These are phyloP conservation scores for Sicyos edulis DNA, from an alignment of 306 rosid species.

Conservation along the genomic window DNA sequence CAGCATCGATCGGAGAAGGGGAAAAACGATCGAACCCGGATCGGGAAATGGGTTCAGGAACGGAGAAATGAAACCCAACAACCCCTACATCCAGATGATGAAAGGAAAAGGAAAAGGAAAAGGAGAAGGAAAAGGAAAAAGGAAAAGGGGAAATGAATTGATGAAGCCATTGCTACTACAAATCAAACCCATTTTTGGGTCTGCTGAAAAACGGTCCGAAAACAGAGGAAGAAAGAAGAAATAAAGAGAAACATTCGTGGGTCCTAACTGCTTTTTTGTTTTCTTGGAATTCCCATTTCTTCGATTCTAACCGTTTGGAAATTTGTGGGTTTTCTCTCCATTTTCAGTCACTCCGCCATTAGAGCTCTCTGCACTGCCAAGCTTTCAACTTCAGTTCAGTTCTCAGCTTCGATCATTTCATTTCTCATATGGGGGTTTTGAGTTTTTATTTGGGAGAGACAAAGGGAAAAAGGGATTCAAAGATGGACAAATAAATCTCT, in stretches of 20 bases:
- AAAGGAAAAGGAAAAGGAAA: no score
- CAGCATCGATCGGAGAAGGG: slow-evolving; percentile 29
- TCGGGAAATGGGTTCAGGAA: slow-evolving; percentile 31
- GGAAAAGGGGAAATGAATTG: not conserved
- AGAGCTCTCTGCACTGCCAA: not conserved
- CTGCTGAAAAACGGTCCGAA: slow-evolving; percentile 41
- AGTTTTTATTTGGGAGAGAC: not conserved
- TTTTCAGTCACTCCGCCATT: slow-evolving; percentile 4
- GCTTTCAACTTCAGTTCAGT: not conserved
- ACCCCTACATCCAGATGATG: slow-evolving; percentile 31
- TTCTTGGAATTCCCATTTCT: slow-evolving; percentile 23
- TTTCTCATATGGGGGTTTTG: not conserved
- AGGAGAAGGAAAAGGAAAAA: not conserved
- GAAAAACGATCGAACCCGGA: slow-evolving; percentile 4
- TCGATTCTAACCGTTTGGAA: slow-evolving; percentile 40
- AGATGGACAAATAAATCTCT: not conserved
- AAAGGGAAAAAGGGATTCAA: not conserved
- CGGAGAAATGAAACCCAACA: slow-evolving; percentile 27
- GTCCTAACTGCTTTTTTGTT: slow-evolving; percentile 37
- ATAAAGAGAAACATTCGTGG: slow-evolving; percentile 30
- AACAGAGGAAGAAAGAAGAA: slow-evolving; percentile 31
- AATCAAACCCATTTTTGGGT: slow-evolving; percentile 15
- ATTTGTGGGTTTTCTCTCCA: not conserved
- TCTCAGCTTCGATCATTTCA: not conserved
- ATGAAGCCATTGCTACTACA: slow-evolving; percentile 13